Percentiles rank a stretch among this genome's conserved stretches.
Conservation (phyloP, 192 early-diverging fungal species). For the Thoreauomyces humboldtii region DNA sequence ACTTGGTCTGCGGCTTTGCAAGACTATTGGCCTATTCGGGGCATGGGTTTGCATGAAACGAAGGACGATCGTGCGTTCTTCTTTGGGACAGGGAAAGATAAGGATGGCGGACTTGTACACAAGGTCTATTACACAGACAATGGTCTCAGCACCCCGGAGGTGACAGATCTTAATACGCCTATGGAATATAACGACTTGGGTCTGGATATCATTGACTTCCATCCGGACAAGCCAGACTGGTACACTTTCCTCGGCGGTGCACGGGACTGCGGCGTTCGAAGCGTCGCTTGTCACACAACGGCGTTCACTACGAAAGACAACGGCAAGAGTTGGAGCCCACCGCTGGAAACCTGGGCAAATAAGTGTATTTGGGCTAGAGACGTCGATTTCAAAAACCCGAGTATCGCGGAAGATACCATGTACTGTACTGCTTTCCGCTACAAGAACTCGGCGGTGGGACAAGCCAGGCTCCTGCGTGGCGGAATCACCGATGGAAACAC, state of each 20-base stretch:
- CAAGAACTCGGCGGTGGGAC: constrained; percentile 58
- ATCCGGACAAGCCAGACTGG: constrained; percentile 84
- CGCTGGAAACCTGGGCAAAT: constrained; percentile 75
- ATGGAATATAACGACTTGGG: constrained; percentile 64
- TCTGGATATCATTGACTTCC: constrained; percentile 80
- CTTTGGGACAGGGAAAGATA: constrained; percentile 35
- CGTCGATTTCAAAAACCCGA: constrained; percentile 43
- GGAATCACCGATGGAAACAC: constrained; percentile 53
- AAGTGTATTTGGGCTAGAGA: constrained; percentile 79
- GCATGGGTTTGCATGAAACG: constrained; percentile 70
- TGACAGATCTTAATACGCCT: constrained; percentile 40
- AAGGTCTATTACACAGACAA: constrained; percentile 45
- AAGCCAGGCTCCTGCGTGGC: constrained; percentile 50
- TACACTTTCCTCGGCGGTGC: constrained; percentile 74
- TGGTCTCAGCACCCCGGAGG: constrained; percentile 52
- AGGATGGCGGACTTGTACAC: too few relatives aligned
- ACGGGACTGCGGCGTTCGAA: constrained; percentile 15
- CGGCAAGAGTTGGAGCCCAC: constrained; percentile 64
- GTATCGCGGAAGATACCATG: constrained; percentile 63
- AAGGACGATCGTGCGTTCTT: constrained; percentile 57
- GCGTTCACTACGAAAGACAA: constrained; percentile 70
- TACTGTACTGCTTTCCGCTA: constrained; percentile 69
- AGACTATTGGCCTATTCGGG: constrained; percentile 47
- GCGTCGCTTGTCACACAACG: constrained; percentile 61
- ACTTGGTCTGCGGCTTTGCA: constrained; percentile 59